phyloP scores from a whole-genome alignment of 495 filamentous ascomycete genomes.

The Collariella sp. region DNA sequence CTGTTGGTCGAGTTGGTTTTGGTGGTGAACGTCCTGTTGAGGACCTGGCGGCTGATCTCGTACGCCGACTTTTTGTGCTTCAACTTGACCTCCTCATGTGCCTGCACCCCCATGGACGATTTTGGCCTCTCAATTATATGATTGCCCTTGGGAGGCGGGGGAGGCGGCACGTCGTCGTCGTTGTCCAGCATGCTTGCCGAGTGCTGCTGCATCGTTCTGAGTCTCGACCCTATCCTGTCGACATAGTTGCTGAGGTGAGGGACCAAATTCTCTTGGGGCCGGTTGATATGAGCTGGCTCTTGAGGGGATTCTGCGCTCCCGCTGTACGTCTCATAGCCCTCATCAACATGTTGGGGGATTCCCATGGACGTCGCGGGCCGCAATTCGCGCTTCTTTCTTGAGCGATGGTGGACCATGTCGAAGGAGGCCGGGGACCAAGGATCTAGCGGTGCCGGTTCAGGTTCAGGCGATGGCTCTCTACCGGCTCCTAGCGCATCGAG shows the following conservation, averaged over 20 bases:
- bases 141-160: conserved; percentile 55
- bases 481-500: conserved; percentile 77
- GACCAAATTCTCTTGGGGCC: conserved; percentile 45
- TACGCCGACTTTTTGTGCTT: conserved; percentile 70
- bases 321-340: conserved; percentile 46
- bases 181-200: conserved; percentile 36
- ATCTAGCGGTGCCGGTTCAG: conserved; percentile 41
- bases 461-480: conserved; percentile 44
- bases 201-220: conserved; percentile 62
- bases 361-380: conserved; percentile 69
- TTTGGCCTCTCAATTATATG: conserved; percentile 39
- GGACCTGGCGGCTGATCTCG: conserved; percentile 60
- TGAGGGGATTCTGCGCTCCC: conserved; percentile 40
- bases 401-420: conserved; percentile 47
- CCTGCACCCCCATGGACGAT: conserved; percentile 38
- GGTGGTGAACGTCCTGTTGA: conserved; percentile 74
- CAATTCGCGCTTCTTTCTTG: conserved; percentile 29
- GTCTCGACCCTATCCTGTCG: conserved; percentile 75
- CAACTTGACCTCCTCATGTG: conserved; percentile 28
- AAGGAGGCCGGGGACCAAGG: conserved; percentile 93
- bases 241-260: conserved; percentile 77
- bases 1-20: conserved; percentile 72
- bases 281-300: conserved; percentile 27
- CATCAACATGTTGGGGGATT: conserved; percentile 47
- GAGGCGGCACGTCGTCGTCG: conserved; percentile 47